Percentiles rank a stretch among this genome's conserved stretches.
phyloP scores from a whole-genome alignment of 192 early-diverging fungal species.

The Umbelopsis isabellina region DNA sequence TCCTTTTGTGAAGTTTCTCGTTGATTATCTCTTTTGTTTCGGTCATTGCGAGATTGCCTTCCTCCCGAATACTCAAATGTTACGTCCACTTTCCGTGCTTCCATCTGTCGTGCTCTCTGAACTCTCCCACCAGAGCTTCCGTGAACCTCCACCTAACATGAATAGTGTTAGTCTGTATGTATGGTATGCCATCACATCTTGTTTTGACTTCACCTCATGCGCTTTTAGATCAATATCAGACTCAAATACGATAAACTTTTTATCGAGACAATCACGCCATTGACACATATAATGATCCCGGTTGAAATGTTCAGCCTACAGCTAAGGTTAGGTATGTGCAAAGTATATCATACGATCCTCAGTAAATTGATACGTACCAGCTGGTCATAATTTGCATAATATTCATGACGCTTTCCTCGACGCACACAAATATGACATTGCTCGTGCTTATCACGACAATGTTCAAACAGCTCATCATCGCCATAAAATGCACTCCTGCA shows the following conservation, averaged over 20 bases:
- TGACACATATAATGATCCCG: constrained; percentile 82
- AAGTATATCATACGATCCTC: neutral
- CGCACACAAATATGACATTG: constrained; percentile 89
- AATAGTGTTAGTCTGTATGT: neutral
- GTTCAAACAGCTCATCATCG: constrained; percentile 92
- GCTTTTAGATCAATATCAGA: constrained; percentile 89
- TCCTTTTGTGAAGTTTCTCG: constrained; percentile 13
- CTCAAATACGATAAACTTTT: constrained; percentile 96
- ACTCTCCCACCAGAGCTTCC: constrained; percentile 32
- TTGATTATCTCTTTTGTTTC: constrained; percentile 2
- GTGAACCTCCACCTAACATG: constrained; percentile 41
- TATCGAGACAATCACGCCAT: constrained; percentile 81
- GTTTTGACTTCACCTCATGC: constrained; percentile 72
- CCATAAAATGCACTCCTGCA: constrained; percentile 85
- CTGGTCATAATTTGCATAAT: constrained; percentile 81
- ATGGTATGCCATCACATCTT: neutral
- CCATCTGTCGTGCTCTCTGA: constrained; percentile 37
- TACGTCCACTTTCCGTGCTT: constrained; percentile 42
- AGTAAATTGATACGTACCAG: constrained; percentile 58
- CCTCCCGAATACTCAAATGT: constrained; percentile 31
- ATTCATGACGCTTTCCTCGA: constrained; percentile 77
- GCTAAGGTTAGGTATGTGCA: neutral
- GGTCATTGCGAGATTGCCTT: constrained; percentile 1
- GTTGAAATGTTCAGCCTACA: constrained; percentile 74
- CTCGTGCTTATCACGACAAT: constrained; percentile 92